A percentile compares a stretch with the other conserved stretches of the same genome.
phyloP scores from a whole-genome alignment of 352 stramenopile genomes.

The Pythium guiyangense region DNA sequence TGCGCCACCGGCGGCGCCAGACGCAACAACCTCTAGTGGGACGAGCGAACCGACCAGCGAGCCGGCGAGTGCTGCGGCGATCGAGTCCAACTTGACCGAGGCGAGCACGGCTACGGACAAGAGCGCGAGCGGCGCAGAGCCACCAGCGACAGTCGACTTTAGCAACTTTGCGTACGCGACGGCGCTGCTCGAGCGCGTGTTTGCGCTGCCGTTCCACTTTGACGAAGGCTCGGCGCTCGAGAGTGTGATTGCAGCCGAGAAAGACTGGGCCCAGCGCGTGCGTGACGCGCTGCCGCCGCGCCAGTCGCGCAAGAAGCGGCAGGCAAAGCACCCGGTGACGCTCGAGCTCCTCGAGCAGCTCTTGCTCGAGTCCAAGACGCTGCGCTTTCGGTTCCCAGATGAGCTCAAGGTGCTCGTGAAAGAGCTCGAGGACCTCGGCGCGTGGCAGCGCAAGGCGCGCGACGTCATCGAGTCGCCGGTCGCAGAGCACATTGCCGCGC shows the following conservation, averaged over 20 bases:
- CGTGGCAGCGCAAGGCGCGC: constrained; percentile 62
- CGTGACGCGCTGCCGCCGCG: constrained; percentile 70
- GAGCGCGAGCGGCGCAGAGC: background rate
- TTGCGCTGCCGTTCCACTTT: constrained; percentile 68
- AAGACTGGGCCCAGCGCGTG: constrained; percentile 63
- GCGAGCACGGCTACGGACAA: background rate
- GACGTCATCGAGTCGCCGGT: constrained; percentile 40
- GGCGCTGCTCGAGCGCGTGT: constrained; percentile 56
- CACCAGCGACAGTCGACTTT: background rate
- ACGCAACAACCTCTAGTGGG: no score
- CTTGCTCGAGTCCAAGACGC: constrained; percentile 41
- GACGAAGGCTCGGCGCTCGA: constrained; percentile 59
- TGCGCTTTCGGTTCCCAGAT: constrained; percentile 75
- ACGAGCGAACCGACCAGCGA: no score
- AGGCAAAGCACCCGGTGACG: constrained; percentile 58
- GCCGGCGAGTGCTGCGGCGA: background rate
- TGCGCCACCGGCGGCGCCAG: no score
- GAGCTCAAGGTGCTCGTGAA: constrained; percentile 70
- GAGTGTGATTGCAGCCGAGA: constrained; percentile 50
- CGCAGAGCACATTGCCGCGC: constrained; percentile 25
- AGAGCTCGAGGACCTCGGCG: constrained; percentile 59
- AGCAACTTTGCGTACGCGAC: constrained; percentile 44
- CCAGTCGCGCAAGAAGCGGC: constrained; percentile 76
- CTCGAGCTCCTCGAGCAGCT: constrained; percentile 51
- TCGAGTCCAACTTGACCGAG: constrained; percentile 9